Base-by-base conservation (phyloP, 2,329 filamentous ascomycete genomes). In the Penicillium frequentans region DNA sequence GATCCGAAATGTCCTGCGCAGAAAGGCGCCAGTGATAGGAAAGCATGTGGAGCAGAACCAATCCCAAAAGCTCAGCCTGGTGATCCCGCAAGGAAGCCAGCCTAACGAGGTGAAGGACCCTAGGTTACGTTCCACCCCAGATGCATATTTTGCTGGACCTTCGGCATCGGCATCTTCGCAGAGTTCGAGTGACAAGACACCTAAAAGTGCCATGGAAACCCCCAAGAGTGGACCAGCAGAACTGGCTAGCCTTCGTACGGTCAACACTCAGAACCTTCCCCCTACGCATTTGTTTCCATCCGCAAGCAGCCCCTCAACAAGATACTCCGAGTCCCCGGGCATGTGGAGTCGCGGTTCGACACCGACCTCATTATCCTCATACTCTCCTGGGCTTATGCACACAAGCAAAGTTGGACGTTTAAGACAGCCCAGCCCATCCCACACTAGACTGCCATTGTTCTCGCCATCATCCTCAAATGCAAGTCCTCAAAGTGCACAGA, bases 341-440 rank as follows among this genome's bases (percentile, higher is more conserved):
- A 70, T 76, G 55, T 80, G 75, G 75, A 77, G 77, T 62, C 71
- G 77, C 52, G 76, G 71, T 6, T 81, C 79, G 6, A 82, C 79
- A 5, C 79, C 79, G 2, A 80, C 78, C 14, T 80, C 79, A 3
- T 65, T 80, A 56, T 81, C 78, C 11, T 81, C 79, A 13, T 77
- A 78, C 56, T 81, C 79, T 5, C 79, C 79, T 5, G 77, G 77
- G 7, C 72, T 79, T 52, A 67, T 75, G 37, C 71, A 76, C 19
- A 70, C 77, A n/a, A 66, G 69, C 3, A 78, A 78, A 51, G 55
- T 70, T 51, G 66, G 69, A 27, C 67, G 73, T 39, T 58, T 73
- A 37, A 73, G 71, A 62, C 73, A 75, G 56, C 66, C 68, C 3
- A 76, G 71, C 47, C 69, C 72, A 24, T 70, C 70, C 13, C 64